These are phyloP conservation scores for Coemansia aciculifera DNA, from an alignment of 192 early-diverging fungal genomes.

Conservation along the genomic window DNA sequence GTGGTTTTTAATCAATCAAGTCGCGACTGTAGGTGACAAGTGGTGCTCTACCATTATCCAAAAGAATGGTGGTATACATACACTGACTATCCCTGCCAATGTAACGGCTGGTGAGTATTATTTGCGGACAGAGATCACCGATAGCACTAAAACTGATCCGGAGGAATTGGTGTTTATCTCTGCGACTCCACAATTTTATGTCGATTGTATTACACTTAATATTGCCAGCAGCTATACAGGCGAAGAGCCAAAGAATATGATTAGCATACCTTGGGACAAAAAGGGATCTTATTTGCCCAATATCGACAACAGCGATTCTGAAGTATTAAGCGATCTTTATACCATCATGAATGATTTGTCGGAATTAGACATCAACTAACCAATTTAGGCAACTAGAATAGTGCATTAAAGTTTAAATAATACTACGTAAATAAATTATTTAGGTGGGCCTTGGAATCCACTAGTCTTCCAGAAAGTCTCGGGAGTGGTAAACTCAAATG, in stretches of 20 bases:
- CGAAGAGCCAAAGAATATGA: neutral
- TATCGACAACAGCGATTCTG: neutral
- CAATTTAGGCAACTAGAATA: neutral
- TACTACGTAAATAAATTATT: neutral
- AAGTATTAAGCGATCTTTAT: neutral
- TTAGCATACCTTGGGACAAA: neutral
- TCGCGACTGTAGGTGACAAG: neutral
- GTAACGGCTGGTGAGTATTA: constrained; percentile 1
- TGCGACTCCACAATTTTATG: neutral
- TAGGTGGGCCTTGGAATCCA: constrained; percentile 20
- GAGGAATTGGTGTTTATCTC: neutral
- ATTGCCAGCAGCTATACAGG: neutral
- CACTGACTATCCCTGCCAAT: neutral
- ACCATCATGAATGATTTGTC: neutral
- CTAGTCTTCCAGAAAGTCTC: constrained; percentile 22
- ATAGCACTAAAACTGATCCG: neutral
- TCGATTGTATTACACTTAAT: constrained; percentile 2
- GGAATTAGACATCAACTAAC: neutral
- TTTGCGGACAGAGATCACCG: neutral
- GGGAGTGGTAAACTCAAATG: constrained; percentile 12
- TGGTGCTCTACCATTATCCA: constrained; percentile 4
- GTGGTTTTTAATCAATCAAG: constrained; percentile 6
- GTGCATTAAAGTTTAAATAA: no score
- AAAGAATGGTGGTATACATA: constrained; percentile 1
- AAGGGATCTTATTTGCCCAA: neutral